phyloP scores from a whole-genome alignment of 257 asterid genomes.

The Anisodus tanguticus region DNA sequence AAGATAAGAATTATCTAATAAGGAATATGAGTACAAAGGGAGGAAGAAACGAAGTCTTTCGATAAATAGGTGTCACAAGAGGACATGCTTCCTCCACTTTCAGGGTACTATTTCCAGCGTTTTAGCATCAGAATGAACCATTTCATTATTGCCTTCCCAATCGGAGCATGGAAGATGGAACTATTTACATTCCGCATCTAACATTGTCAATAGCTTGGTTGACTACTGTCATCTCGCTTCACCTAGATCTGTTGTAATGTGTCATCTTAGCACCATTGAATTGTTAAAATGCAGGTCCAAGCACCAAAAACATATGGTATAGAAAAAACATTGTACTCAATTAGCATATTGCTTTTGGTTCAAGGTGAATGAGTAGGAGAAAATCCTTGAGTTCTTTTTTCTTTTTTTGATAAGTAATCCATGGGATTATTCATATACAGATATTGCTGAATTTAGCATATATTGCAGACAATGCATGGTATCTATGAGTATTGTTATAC shows the following conservation, averaged over 20 bases:
- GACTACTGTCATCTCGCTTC: neutral
- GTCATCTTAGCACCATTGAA: neutral
- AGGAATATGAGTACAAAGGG: neutral
- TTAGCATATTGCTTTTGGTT: conserved; percentile 2
- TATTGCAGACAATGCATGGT: neutral
- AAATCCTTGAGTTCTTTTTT: neutral
- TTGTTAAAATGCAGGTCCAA: neutral
- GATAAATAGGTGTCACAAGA: neutral
- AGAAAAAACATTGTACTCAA: neutral
- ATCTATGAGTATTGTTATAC: neutral
- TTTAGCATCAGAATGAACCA: neutral
- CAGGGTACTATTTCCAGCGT: neutral
- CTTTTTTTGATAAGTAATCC: neutral
- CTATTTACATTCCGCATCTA: neutral
- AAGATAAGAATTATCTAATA: neutral
- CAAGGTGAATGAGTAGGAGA: neutral
- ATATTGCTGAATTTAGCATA: neutral
- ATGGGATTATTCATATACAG: neutral
- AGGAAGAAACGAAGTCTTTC: conserved; percentile 7
- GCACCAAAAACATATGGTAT: neutral
- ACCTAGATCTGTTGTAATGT: neutral
- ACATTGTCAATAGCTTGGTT: neutral
- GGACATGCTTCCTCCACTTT: conserved; percentile 18
- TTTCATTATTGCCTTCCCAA: neutral
- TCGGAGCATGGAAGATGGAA: neutral